phyloP scores from a whole-genome alignment of 2,329 filamentous ascomycete genomes.

The Aspergillus quadricinctus region DNA sequence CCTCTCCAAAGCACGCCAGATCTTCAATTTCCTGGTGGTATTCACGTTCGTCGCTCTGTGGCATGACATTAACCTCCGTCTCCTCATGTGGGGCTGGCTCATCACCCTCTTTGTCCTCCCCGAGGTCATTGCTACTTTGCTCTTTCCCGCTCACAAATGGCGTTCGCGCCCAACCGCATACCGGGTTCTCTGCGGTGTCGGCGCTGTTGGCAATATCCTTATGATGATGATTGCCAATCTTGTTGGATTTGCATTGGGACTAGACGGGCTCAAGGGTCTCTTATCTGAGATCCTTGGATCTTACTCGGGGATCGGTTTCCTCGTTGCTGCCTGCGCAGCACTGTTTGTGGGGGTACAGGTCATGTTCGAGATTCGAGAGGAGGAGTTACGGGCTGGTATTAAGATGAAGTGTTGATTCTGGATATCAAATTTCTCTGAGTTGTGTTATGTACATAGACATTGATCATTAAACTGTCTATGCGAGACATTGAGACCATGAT shows the following conservation, averaged over 20 bases:
- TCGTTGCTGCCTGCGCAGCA: conserved; percentile 64
- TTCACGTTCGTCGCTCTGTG: conserved; percentile 97
- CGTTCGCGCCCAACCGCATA: conserved; percentile 66
- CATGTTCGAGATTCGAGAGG: conserved; percentile 93
- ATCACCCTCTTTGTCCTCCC: conserved; percentile 91
- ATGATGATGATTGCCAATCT: conserved; percentile 97
- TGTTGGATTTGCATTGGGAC: conserved; percentile 86
- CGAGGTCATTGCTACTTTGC: conserved; percentile 65
- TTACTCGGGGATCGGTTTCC: conserved; percentile 70
- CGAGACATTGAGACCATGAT: not conserved
- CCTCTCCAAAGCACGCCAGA: conserved; percentile 52
- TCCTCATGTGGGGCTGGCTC: conserved; percentile 96
- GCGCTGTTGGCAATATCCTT: conserved; percentile 76
- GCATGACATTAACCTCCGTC: conserved; percentile 90
- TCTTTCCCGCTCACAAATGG: conserved; percentile 74
- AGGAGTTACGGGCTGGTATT: conserved; percentile 76
- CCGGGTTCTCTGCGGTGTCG: conserved; percentile 72
- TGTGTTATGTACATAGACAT: not conserved
- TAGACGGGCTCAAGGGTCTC: conserved; percentile 80
- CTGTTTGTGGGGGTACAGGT: conserved; percentile 84
- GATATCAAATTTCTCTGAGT: not conserved
- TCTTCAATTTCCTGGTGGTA: conserved; percentile 74
- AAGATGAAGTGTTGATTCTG: conserved; percentile 67
- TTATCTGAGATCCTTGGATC: conserved; percentile 70
- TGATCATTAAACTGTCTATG: not conserved